Conservation (phyloP, 2,329 filamentous ascomycete genomes). For the Rhinocladiella similis region DNA sequence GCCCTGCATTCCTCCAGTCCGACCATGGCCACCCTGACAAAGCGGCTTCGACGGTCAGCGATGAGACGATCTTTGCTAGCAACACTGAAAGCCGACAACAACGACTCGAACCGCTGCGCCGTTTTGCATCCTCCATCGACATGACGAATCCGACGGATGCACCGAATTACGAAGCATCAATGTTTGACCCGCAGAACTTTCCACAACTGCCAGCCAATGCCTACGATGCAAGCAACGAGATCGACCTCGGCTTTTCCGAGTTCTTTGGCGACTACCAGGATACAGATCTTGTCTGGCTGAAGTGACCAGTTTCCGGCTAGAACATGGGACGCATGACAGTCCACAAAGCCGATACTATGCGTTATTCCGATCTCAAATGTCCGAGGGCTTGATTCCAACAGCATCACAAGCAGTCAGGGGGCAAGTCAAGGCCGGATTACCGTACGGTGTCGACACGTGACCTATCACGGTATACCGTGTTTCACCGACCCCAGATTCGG, state of each 20-base stretch:
- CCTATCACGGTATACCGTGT: neutral
- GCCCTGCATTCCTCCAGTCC: neutral
- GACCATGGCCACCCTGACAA: slow-evolving; percentile 3
- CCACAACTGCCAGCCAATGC: slow-evolving; percentile 6
- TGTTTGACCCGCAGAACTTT: slow-evolving; percentile 16
- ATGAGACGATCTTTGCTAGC: slow-evolving; percentile 2
- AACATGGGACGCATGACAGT: neutral
- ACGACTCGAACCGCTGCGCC: neutral
- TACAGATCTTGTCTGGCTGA: slow-evolving; percentile 6
- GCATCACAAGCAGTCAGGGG: too few species aligned
- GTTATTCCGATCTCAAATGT: neutral
- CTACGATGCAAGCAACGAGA: slow-evolving; percentile 12
- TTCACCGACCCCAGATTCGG: neutral
- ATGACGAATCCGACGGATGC: neutral
- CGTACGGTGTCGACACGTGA: neutral
- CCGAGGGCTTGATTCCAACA: too few species aligned
- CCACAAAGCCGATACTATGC: neutral
- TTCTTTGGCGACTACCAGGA: slow-evolving; percentile 20
- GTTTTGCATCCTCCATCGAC: slow-evolving; percentile 6
- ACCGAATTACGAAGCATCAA: slow-evolving; percentile 7
- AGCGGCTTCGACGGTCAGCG: slow-evolving; percentile 2
- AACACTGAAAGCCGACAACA: slow-evolving; percentile 11
- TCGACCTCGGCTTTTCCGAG: slow-evolving; percentile 20
- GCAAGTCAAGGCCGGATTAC: too few species aligned
- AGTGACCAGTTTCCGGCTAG: neutral